phyloP scores from a whole-genome alignment of 2,329 filamentous ascomycete genomes.

The Lasiodiplodia theobromae region DNA sequence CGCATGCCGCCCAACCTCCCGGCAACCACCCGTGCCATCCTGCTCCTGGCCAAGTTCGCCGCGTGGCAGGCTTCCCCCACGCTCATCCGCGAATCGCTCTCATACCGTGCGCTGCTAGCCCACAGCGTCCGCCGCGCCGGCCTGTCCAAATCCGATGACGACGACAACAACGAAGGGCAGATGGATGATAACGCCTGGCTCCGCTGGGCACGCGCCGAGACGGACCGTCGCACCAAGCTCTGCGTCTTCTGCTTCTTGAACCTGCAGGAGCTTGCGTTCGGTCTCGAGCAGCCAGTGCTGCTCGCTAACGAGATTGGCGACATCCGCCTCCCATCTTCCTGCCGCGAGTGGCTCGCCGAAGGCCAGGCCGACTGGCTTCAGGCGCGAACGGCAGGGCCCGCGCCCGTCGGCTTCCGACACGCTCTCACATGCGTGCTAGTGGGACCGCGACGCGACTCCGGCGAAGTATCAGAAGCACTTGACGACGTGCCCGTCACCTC shows the following conservation, averaged over 20 bases:
- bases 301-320: not conserved
- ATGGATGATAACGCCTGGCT: not conserved
- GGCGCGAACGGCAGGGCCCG: not conserved
- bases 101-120: not conserved
- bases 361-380: not conserved
- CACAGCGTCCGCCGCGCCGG: conserved; percentile 4
- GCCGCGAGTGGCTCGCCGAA: conserved; percentile 9
- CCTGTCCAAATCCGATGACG: not conserved
- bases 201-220: not conserved
- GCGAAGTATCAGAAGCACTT: no score
- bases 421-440: not conserved
- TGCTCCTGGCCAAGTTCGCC: not conserved
- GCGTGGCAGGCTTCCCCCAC: not conserved
- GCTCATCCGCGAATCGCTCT: conserved; percentile 1
- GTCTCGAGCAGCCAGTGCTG: not conserved
- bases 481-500: not conserved
- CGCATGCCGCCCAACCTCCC: not conserved
- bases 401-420: not conserved
- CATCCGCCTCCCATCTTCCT: not conserved
- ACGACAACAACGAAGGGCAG: not conserved
- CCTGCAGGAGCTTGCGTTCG: conserved; percentile 5
- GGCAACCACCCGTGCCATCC: not conserved
- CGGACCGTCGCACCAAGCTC: conserved; percentile 2
- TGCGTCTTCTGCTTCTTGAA: conserved; percentile 7
- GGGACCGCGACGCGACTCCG: no score